Percentiles rank a stretch among this genome's conserved stretches.
Evolutionary conservation across 257 asterid genomes (phyloP).

Genomic region (Salvia splendens): DNA sequence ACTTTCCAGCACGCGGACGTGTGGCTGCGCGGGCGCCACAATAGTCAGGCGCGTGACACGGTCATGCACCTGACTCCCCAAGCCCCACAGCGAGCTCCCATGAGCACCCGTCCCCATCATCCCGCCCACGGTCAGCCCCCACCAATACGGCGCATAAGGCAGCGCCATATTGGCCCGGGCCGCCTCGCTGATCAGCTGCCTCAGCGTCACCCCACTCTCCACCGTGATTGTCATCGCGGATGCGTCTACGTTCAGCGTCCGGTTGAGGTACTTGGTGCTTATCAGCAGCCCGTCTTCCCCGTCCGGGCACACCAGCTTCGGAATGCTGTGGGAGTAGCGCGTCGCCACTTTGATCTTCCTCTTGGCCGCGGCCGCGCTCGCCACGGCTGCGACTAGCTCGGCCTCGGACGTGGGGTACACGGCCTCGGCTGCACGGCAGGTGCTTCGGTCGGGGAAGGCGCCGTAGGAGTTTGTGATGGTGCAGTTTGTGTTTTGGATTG

Average conservation of each 20-base stretch:
- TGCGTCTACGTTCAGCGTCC: conserved; percentile 29
- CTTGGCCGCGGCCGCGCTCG: conserved; percentile 38
- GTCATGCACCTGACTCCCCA: conserved; percentile 69
- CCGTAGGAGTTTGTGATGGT: conserved; percentile 62
- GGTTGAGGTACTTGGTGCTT: conserved; percentile 53
- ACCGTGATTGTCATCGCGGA: conserved; percentile 50
- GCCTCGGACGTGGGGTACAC: conserved; percentile 52
- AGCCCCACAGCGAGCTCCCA: conserved; percentile 73
- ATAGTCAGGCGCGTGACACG: conserved; percentile 46
- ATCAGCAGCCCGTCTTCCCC: conserved; percentile 51
- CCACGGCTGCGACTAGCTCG: conserved; percentile 51
- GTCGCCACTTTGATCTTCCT: conserved; percentile 54
- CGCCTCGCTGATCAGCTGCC: conserved; percentile 50
- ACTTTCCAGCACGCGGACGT: conserved; percentile 34
- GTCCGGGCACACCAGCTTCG: conserved; percentile 65
- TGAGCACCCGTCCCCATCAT: conserved; percentile 75
- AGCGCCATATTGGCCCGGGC: conserved; percentile 47
- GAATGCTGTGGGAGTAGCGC: conserved; percentile 63
- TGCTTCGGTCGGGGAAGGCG: conserved; percentile 56
- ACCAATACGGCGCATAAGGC: conserved; percentile 72
- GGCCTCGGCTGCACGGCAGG: conserved; percentile 53
- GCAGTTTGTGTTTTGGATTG: conserved; percentile 38
- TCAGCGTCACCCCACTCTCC: conserved; percentile 59
- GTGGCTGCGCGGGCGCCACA: conserved; percentile 45
- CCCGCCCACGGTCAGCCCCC: conserved; percentile 76